These are phyloP conservation scores for Scalesia atractyloides DNA, from an alignment of 129 eudicot species.

Conservation along the genomic window DNA sequence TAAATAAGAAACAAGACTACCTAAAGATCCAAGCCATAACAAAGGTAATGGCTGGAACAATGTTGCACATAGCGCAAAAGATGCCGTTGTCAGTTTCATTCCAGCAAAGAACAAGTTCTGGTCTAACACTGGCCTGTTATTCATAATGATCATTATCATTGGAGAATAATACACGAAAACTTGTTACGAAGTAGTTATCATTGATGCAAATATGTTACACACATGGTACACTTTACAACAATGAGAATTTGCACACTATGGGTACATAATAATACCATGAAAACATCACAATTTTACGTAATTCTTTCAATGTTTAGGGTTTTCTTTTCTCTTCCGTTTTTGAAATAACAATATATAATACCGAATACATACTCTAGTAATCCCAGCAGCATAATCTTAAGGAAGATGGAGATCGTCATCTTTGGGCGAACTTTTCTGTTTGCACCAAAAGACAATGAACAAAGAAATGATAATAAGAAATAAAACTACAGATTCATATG, in stretches of 20 bases:
- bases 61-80: constrained; percentile 56
- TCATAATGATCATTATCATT: background rate
- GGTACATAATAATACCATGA: background rate
- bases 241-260: background rate
- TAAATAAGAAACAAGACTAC: background rate
- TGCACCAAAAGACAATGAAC: background rate
- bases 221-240: background rate
- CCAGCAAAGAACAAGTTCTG: constrained; percentile 51
- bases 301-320: background rate
- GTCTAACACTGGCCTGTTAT: constrained; percentile 57
- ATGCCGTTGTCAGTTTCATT: constrained; percentile 50
- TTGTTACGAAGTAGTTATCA: background rate
- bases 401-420: constrained; percentile 53
- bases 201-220: background rate
- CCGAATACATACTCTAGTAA: constrained; percentile 45
- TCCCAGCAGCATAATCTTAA: constrained; percentile 50
- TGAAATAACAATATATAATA: background rate
- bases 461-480: background rate
- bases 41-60: constrained; percentile 58
- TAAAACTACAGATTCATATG: background rate
- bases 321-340: background rate
- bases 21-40: constrained; percentile 49
- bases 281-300: background rate
- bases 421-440: constrained; percentile 59
- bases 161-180: no score